Percentiles rank a stretch among this genome's conserved stretches.
phyloP scores from a whole-genome alignment of 805 yeast species.

The Huiozyma naganishii region DNA sequence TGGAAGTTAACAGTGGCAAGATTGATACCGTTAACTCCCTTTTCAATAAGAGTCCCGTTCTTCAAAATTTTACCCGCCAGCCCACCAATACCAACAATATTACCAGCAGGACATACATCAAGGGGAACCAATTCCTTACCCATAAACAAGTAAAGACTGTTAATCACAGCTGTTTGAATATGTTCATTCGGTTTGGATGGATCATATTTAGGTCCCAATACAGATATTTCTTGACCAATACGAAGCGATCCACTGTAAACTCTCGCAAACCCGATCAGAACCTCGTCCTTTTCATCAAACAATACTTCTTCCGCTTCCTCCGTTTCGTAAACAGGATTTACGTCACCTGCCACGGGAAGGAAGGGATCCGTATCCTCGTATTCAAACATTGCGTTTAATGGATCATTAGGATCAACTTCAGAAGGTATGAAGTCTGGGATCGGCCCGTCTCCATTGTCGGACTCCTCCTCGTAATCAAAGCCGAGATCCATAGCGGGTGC shows the following conservation, averaged over 20 bases:
- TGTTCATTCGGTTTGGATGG: conserved; percentile 51
- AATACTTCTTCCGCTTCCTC: conserved; percentile 37
- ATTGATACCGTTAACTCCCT: conserved; percentile 52
- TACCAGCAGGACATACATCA: conserved; percentile 83
- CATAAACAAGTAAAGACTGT: conserved; percentile 74
- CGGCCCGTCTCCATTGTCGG: conserved; percentile 11
- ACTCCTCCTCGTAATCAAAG: conserved; percentile 15
- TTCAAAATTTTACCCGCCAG: conserved; percentile 72
- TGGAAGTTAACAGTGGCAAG: conserved; percentile 65
- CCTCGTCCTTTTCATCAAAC: conserved; percentile 44
- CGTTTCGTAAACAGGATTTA: conserved; percentile 18
- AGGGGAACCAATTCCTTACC: conserved; percentile 80
- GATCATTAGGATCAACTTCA: conserved; percentile 30
- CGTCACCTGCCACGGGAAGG: conserved; percentile 19
- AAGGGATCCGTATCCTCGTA: conserved; percentile 47
- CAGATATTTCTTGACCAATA: conserved; percentile 63
- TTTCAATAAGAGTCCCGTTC: conserved; percentile 69
- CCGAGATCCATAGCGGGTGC: conserved; percentile 20
- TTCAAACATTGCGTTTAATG: conserved; percentile 30
- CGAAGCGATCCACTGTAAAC: conserved; percentile 75
- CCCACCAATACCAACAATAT: conserved; percentile 89
- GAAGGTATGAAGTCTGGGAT: conserved; percentile 21
- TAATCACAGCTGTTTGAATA: conserved; percentile 45
- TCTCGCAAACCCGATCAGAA: conserved; percentile 78
- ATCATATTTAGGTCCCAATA: conserved; percentile 81